Conservation (phyloP, 1,284 basidiomycete genomes). For the Ganoderma sp. region DNA sequence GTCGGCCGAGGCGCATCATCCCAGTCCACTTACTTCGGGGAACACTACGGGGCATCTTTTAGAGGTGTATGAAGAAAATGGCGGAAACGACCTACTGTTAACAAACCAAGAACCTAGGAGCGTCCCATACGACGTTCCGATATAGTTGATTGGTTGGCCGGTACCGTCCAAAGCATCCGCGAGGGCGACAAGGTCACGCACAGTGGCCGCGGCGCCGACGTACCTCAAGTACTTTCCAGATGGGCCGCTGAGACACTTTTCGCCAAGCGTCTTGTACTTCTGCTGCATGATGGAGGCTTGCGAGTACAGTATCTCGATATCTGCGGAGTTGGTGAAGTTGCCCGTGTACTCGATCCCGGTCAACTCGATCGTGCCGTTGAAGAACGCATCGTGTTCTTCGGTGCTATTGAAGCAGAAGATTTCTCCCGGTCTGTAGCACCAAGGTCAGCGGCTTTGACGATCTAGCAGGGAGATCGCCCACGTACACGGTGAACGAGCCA, state of each 20-base stretch:
- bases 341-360: conserved; percentile 23
- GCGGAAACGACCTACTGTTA: conserved; percentile 24
- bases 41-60: conserved; percentile 13
- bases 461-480: not conserved
- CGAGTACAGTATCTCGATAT: conserved; percentile 14
- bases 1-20: no score
- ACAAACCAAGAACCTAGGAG: conserved; percentile 28
- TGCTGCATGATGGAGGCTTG: conserved; percentile 20
- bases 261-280: conserved; percentile 22
- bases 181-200: conserved; percentile 28
- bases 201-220: conserved; percentile 30
- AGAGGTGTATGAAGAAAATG: not conserved
- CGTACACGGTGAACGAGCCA: conserved; percentile 22
- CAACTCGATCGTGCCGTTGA: conserved; percentile 20
- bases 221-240: conserved; percentile 22
- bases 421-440: conserved; percentile 22
- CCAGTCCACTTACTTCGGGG: conserved; percentile 18
- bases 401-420: conserved; percentile 21
- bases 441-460: not conserved
- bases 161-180: conserved; percentile 29
- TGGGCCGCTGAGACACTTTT: conserved; percentile 18
- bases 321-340: conserved; percentile 18
- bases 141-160: conserved; percentile 25
- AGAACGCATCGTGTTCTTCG: conserved; percentile 20
- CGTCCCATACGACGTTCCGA: conserved; percentile 27